These are phyloP conservation scores for Abortiporus biennis DNA, from an alignment of 1,284 basidiomycete species.

Conservation along the genomic window DNA sequence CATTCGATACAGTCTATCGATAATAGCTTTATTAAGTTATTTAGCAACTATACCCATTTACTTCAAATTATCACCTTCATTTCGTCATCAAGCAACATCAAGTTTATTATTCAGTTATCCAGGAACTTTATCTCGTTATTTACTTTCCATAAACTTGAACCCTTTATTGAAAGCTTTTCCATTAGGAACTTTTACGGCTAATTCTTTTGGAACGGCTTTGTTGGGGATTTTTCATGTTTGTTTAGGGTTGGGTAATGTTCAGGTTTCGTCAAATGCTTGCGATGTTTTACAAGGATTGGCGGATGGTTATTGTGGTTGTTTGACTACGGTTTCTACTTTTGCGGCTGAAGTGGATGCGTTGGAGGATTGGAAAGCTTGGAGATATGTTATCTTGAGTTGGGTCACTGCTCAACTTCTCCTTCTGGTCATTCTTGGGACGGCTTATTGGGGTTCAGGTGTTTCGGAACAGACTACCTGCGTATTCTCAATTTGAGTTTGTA, in stretches of 20 bases:
- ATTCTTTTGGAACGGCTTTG: constrained; percentile 76
- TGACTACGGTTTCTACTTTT: constrained; percentile 95
- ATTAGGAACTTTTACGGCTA: constrained; percentile 84
- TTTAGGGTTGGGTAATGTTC: constrained; percentile 47
- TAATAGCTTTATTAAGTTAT: constrained; percentile 51
- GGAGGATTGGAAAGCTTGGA: constrained; percentile 46
- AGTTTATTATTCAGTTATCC: constrained; percentile 89
- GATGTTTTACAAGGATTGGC: constrained; percentile 73
- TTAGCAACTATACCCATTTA: constrained; percentile 72
- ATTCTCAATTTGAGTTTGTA: too few relatives aligned
- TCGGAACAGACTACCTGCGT: constrained; percentile 34
- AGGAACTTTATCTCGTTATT: constrained; percentile 82
- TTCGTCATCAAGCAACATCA: constrained; percentile 79
- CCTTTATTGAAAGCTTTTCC: constrained; percentile 61
- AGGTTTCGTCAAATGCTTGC: constrained; percentile 52
- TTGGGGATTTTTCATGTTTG: constrained; percentile 69
- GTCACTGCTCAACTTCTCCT: constrained; percentile 66
- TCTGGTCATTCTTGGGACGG: constrained; percentile 71
- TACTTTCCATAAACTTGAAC: constrained; percentile 75
- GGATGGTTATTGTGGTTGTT: constrained; percentile 93
- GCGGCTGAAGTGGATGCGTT: constrained; percentile 74
- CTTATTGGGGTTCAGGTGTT: constrained; percentile 50
- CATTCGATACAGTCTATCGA: constrained; percentile 40
- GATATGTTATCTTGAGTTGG: constrained; percentile 72
- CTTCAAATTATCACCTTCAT: constrained; percentile 63